These are phyloP conservation scores for Euphrasia confusa DNA, from an alignment of 257 asterid genomes.

Conservation along the genomic window DNA sequence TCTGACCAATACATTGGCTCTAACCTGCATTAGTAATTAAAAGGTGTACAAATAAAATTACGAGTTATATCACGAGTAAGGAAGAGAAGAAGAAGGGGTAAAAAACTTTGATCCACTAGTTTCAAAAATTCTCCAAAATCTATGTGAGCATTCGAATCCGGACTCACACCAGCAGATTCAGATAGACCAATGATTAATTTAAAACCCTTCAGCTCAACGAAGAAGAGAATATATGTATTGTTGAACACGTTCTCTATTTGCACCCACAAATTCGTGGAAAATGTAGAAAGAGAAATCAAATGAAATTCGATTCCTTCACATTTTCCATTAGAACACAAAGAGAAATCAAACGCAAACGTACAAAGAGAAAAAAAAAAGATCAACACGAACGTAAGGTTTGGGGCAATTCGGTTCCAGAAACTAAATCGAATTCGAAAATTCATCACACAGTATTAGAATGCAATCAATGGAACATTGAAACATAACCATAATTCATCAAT, in stretches of 20 bases:
- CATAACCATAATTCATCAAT: background rate
- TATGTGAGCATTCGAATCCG: background rate
- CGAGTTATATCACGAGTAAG: background rate
- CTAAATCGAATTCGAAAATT: background rate
- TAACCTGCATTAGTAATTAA: constrained; percentile 4
- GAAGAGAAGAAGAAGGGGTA: background rate
- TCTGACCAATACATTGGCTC: constrained; percentile 1
- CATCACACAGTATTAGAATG: background rate
- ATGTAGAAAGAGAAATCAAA: background rate
- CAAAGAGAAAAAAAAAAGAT: background rate
- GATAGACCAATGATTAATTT: background rate
- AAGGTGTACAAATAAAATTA: background rate
- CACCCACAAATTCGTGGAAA: background rate
- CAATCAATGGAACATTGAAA: background rate
- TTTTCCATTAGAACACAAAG: background rate
- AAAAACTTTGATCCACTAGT: background rate
- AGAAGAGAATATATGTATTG: background rate
- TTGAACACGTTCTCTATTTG: background rate
- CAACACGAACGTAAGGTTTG: background rate
- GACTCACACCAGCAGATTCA: constrained; percentile 1
- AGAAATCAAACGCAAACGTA: background rate
- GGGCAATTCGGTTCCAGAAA: background rate
- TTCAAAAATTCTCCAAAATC: background rate
- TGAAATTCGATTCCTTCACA: background rate
- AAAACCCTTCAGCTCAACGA: background rate